Base-by-base conservation (phyloP, 306 rosid genomes). In the Calophaca sinica region DNA sequence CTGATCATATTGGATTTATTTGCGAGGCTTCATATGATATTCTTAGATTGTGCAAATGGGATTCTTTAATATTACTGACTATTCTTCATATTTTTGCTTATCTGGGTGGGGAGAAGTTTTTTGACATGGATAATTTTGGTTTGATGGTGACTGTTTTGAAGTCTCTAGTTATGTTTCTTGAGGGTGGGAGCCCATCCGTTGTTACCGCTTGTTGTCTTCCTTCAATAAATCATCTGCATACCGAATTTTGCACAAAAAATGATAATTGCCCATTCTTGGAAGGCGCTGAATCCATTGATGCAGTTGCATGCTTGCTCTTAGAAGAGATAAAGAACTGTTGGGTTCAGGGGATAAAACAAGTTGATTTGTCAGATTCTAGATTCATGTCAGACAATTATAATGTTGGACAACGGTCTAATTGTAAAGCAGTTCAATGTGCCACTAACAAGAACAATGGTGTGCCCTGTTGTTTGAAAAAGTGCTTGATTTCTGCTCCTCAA, bases 11-110 rank as follows among this genome's bases (percentile, higher is more conserved):
- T 73, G 88, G 86, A 64, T 84, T 88, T 75, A 74, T 88, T 29
- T 84, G 86, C 52, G 93, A 88, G 74, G 75, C 87, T 62, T 88
- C 96, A 14, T 91, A 82, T 84, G 82, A 75, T 72, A 84, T 91
- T 67, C 81, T 91, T 72, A 67, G 70, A 82, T 74, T 60, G 31
- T 51, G 86, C 80, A 78, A 81, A 54, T 70, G 80, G 67, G 87
- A 81, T 76, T 79, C 84, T 42, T 77, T 88, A 20, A 39, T 83
- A 83, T 71, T 80, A 84, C 84, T 88, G 69, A 88, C 82, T 20
- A 75, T 94, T 52, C 91, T 91, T 64, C 97, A 89, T 82, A 68
- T 85, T 58, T 93, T 88, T 89, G 91, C 94, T 69, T 79, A 87
- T 84, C 42, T 91, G 75, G 89, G 93, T 20, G 93, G 93, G 45